phyloP scores from a whole-genome alignment of 768 basidiomycete genomes.

The Pleurotus tuber-regium region DNA sequence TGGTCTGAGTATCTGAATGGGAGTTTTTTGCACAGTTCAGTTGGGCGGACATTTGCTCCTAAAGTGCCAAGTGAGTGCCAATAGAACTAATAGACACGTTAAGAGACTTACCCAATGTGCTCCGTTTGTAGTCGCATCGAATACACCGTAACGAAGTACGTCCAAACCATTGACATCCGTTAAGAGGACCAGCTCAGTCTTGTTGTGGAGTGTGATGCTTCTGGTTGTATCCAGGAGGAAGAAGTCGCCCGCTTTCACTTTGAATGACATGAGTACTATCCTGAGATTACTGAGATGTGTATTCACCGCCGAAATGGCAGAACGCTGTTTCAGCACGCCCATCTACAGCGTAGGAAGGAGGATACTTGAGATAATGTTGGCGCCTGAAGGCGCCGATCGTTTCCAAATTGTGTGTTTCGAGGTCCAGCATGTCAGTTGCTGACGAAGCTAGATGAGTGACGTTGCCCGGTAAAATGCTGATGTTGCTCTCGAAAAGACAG shows the following conservation, averaged over 20 bases:
- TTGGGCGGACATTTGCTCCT: not conserved
- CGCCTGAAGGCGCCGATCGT: constrained; percentile 31
- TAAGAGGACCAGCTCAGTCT: not conserved
- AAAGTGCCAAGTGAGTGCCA: not conserved
- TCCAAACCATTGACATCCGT: not conserved
- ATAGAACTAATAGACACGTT: not conserved
- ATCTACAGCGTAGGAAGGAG: constrained; percentile 58
- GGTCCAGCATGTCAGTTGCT: constrained; percentile 38
- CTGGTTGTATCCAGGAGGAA: not conserved
- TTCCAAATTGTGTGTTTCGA: constrained; percentile 33
- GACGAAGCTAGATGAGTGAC: constrained; percentile 20
- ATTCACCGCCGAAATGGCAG: constrained; percentile 35
- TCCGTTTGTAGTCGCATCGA: constrained; percentile 2
- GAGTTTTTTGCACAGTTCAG: too few species aligned
- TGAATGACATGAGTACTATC: not conserved
- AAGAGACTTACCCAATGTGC: not conserved
- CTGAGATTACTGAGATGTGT: not conserved
- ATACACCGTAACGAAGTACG: not conserved
- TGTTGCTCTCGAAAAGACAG: constrained; percentile 53
- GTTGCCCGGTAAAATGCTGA: constrained; percentile 37
- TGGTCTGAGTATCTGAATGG: not conserved
- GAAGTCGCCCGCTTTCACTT: not conserved
- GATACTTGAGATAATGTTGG: constrained; percentile 38
- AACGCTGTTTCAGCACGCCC: constrained; percentile 47
- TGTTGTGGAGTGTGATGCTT: not conserved